A percentile compares a stretch with the other conserved stretches of the same genome.
These are phyloP conservation scores for Oldenlandia corymbosa DNA, from an alignment of 257 asterid species.

Conservation along the genomic window DNA sequence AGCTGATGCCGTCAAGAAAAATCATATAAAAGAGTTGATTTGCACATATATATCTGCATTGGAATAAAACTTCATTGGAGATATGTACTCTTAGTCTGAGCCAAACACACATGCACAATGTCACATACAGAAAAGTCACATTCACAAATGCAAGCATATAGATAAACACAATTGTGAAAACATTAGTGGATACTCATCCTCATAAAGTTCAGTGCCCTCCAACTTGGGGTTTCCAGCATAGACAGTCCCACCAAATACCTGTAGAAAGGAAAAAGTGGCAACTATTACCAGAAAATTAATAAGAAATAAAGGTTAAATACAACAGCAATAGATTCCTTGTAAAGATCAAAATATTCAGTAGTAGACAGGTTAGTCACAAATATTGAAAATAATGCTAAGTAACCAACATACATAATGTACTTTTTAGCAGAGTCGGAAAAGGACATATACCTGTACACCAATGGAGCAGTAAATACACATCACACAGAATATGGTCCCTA, in stretches of 20 bases:
- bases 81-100: not conserved
- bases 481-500: conserved; percentile 89
- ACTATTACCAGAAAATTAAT: conserved; percentile 11
- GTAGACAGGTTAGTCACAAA: not conserved
- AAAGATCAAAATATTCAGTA: conserved; percentile 1
- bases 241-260: conserved; percentile 94
- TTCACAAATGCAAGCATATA: too few relatives aligned
- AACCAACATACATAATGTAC: not conserved
- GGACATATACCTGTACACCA: conserved; percentile 74
- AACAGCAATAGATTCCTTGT: not conserved
- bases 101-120: not conserved
- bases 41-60: not conserved
- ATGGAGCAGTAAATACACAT: conserved; percentile 89
- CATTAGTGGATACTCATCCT: conserved; percentile 7
- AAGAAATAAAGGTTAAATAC: not conserved
- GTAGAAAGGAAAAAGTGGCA: conserved; percentile 15
- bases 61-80: not conserved
- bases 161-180: not conserved
- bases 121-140: too few relatives aligned
- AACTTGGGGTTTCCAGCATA: conserved; percentile 74
- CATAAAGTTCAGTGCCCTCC: conserved; percentile 60
- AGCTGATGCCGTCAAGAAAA: conserved; percentile 48
- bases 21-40: not conserved
- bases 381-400: not conserved
- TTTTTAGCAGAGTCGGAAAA: not conserved